Evolutionary conservation across 345 rosid species (phyloP), one percentile per base, ranked within the genome.

Genomic region (Camelina laxa): DNA sequence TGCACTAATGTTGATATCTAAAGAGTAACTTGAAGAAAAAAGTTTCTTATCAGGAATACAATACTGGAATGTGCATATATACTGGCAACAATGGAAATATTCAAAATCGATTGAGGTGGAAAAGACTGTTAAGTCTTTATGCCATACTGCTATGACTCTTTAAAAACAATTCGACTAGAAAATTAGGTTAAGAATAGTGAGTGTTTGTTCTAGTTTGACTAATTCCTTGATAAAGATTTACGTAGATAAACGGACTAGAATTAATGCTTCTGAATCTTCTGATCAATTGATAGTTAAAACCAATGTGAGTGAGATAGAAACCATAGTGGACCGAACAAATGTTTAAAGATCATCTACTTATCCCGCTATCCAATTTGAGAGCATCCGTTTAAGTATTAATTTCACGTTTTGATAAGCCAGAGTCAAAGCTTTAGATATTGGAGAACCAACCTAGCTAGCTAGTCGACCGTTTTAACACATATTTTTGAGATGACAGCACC

Each of bases 1-100:
- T 76, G 80, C 70, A 76, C 57, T 60, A 16, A 53, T 62, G 42
- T 47, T 75, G 16, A 42, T 35, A 67, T 51, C 41, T 21, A 75
- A 60, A 27, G 51, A 60, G 74, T 61, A 55, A 12, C 17, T 53
- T 50, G 14, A 22, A 48, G 9, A 24, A 30, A 38, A 0, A 14
- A 35, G 4, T 7, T 14, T n/a, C 12, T 42, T 44, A 17, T 8
- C 9, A 56, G 42, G 27, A 48, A 19, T 36, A 51, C 64, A 48
- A 19, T 36, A 51, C 64, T 65, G 56, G 49, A 41, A 51, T 38
- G 66, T 45, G 49, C 45, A 16, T n/a, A n/a, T n/a, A n/a, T 47
- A 45, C 59, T 45, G 55, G 39, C 48, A 33, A 65, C 35, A 56
- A 47, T 6, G 16, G 22, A 74, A 30, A 20, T 30, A 47, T 22